Base-by-base conservation (phyloP, 805 yeast genomes). In the Kurtzmaniella cleridarum region DNA sequence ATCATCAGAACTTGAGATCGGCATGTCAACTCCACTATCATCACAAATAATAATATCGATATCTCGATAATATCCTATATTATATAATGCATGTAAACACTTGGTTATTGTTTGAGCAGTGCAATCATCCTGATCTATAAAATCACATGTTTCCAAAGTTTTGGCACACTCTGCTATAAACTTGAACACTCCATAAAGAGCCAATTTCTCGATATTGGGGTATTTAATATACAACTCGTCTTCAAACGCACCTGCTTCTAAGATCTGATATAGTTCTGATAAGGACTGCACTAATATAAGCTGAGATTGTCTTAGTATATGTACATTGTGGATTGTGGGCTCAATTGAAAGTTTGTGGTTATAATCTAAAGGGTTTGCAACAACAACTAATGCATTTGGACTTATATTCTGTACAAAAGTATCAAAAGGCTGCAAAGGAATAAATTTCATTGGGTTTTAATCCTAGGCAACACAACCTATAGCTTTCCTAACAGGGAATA, bases 141-240 rank as follows among this genome's bases (percentile, higher is more conserved):
- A 42, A 11, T 12, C 13, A 13, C 15, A 10, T 10, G 9, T 30
- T 3, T 11, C 26, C 8, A 11, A 11, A 12, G 17, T 18, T 24
- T 27, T 29, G n/a, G 24, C 29, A 7, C 11, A 18, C 2, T 31
- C 24, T 7, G 34, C 11, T 17, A 39, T 14, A n/a, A n/a, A 7
- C 28, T 32, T 36, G 12, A 45, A 45, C 17, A 42, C 20, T 3
- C 43, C 44, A 23, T 36, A 43, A 9, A 45, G n/a, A 2, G 38
- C 46, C 12, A 45, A 20, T 20, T 20, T 5, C 24, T 20, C 8
- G 5, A 20, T 20, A 5, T 20, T 8, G 24, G 24, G 24, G 8
- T 20, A 20, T 20, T 20, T 20, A 8, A 5, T 20, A 20, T 20
- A 20, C 8, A 20, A 8, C 8, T 20, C 24, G 24, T 20, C 24